Evolutionary conservation across 768 basidiomycete species (phyloP), one percentile per base, ranked within the genome.

Genomic region (Phanerochaete sordida): DNA sequence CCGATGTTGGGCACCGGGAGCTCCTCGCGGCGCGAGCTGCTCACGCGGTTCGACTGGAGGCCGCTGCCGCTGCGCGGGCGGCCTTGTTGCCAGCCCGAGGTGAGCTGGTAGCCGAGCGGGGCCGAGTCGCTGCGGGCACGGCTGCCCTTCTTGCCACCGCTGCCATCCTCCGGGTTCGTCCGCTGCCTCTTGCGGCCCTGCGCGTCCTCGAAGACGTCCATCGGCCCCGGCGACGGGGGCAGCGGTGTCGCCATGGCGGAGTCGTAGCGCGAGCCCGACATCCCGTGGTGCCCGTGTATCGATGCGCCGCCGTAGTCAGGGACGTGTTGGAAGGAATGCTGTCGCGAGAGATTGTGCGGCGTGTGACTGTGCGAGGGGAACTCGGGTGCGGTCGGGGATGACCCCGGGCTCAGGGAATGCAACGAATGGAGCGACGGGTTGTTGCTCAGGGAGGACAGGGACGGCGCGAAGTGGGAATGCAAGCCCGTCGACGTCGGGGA

Each of bases 71-170:
- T 75, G 27, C 75, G 60, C 54, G 75, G 75, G 28, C 75, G 64
- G 45, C 69, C 70, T 57, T 67, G 66, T 43, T 73, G 63, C 75
- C 77, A 72, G 64, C 64, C 74, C 7, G 63, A 57, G 37, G 56
- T 58, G 11, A 64, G 56, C 35, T 27, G 23, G 37, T 62, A 57
- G 11, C 65, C 86, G 33, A 89, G 71, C 39, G 87, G 87, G 19
- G 87, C 84, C 31, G 82, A 84, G 66, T 89, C 87, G 66, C 86
- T 87, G 66, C 87, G 73, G 31, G 86, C 86, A n/a, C 87, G 77
- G 37, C 64, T 63, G 54, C 66, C 66, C 59, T 60, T 70, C 62
- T 66, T 66, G 16, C 64, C 63, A n/a, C 57, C 44, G 11, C 43
- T 63, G 19, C 43, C 59, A 2, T 43, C 59, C 45, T 51, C 53